phyloP scores from a whole-genome alignment of 2,329 filamentous ascomycete genomes.

The Diplodia mutila region DNA sequence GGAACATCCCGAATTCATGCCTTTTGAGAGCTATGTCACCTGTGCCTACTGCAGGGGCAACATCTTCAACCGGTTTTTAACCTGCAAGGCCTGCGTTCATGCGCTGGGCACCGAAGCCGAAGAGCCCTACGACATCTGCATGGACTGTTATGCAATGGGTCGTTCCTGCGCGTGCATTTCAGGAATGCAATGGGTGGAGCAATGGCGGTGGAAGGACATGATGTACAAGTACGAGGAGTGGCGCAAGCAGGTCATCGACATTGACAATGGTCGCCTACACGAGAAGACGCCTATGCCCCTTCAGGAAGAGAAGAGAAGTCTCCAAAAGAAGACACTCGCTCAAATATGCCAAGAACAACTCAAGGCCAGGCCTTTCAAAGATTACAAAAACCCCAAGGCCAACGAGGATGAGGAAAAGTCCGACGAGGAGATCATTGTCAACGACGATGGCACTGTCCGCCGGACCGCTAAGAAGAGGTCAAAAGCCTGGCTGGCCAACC shows the following conservation, averaged over 20 bases:
- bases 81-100: constrained; percentile 81
- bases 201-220: constrained; percentile 84
- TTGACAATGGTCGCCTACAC: constrained; percentile 69
- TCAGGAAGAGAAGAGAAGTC: constrained; percentile 67
- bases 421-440: constrained; percentile 61
- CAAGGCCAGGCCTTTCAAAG: constrained; percentile 76
- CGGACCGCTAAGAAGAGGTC: constrained; percentile 66
- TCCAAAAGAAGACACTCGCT: constrained; percentile 78
- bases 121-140: constrained; percentile 92
- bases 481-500: constrained; percentile 54
- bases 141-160: constrained; percentile 99
- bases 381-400: constrained; percentile 67
- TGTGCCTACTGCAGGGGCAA: constrained; percentile 96
- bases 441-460: constrained; percentile 66
- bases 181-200: constrained; percentile 85
- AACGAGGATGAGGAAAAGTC: constrained; percentile 50
- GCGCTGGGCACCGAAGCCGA: constrained; percentile 69
- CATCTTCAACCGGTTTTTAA: constrained; percentile 95
- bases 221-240: constrained; percentile 79
- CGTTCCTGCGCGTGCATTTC: constrained; percentile 89
- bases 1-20: constrained; percentile 74
- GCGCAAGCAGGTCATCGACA: constrained; percentile 75
- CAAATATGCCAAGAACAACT: constrained; percentile 95
- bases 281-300: constrained; percentile 71
- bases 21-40: constrained; percentile 88